phyloP scores from a whole-genome alignment of 75 land plant species.

The Sequoiadendron giganteum region DNA sequence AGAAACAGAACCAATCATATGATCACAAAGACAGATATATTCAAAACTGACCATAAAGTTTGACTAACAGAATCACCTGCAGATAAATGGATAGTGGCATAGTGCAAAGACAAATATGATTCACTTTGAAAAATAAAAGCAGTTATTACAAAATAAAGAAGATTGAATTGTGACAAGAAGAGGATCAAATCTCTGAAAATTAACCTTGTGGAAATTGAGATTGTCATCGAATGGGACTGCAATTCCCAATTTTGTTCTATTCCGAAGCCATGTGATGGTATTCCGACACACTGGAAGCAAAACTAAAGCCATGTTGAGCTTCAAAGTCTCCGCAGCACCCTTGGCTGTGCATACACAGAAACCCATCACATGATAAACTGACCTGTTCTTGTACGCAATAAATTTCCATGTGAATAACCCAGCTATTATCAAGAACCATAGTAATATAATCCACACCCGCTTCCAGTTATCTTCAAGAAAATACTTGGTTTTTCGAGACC shows the following conservation, averaged over 20 bases:
- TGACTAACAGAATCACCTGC: neutral
- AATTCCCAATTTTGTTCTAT: conserved; percentile 35
- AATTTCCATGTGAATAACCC: conserved; percentile 64
- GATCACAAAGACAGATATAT: neutral
- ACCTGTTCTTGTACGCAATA: conserved; percentile 38
- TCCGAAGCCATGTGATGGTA: conserved; percentile 56
- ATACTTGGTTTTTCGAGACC: conserved; percentile 23
- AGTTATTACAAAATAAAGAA: neutral
- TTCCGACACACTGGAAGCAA: conserved; percentile 69
- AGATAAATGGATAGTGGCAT: neutral
- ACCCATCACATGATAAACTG: conserved; percentile 59
- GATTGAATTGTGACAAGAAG: neutral
- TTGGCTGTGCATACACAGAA: conserved; percentile 64
- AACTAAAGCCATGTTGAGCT: conserved; percentile 74
- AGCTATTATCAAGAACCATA: conserved; percentile 43
- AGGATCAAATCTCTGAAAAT: neutral
- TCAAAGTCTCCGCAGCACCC: conserved; percentile 67
- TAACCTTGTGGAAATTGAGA: conserved; percentile 53
- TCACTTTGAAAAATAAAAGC: neutral
- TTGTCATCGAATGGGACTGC: conserved; percentile 52
- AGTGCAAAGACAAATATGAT: neutral
- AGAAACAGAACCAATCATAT: neutral
- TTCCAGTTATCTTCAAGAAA: conserved; percentile 61
- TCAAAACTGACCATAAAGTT: neutral
- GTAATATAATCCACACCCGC: conserved; percentile 48